Percentiles rank a stretch among this genome's conserved stretches.
phyloP scores from a whole-genome alignment of 208 protist genomes.

The Spongospora subterranea region DNA sequence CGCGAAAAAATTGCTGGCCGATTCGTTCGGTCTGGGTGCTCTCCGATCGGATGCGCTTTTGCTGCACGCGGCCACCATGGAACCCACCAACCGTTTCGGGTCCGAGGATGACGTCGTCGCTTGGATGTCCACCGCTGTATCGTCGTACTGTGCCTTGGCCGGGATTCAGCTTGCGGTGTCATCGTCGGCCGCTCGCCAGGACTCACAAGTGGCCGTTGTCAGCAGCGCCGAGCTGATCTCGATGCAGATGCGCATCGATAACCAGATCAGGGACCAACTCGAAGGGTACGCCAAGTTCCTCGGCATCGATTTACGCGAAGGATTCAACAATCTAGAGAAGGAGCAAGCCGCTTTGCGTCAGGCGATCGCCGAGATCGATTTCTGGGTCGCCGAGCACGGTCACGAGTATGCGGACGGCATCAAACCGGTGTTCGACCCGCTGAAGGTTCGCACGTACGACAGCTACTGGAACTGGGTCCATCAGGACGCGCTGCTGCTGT shows the following conservation, averaged over 20 bases:
- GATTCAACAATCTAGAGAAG: neutral
- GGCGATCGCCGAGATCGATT: conserved; percentile 58
- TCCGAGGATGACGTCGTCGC: conserved; percentile 70
- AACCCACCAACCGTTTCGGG: conserved; percentile 70
- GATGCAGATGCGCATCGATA: neutral
- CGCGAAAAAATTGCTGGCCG: neutral
- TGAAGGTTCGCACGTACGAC: conserved; percentile 75
- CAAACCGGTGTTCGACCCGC: conserved; percentile 66
- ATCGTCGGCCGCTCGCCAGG: neutral
- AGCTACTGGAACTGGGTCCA: conserved; percentile 77
- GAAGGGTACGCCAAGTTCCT: neutral
- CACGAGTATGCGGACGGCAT: conserved; percentile 73
- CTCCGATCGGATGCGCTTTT: conserved; percentile 68
- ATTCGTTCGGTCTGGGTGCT: neutral
- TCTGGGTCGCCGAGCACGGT: conserved; percentile 69
- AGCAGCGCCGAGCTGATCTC: neutral
- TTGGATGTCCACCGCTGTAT: conserved; percentile 70
- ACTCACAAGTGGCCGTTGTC: neutral
- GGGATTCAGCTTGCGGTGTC: neutral
- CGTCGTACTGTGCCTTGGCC: neutral
- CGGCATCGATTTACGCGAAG: neutral
- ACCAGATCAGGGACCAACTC: neutral
- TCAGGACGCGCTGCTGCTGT: conserved; percentile 70
- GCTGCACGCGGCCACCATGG: conserved; percentile 69
- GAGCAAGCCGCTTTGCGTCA: neutral